Base-by-base conservation (phyloP, 2,329 filamentous ascomycete genomes). In the Lachnellula cervina region DNA sequence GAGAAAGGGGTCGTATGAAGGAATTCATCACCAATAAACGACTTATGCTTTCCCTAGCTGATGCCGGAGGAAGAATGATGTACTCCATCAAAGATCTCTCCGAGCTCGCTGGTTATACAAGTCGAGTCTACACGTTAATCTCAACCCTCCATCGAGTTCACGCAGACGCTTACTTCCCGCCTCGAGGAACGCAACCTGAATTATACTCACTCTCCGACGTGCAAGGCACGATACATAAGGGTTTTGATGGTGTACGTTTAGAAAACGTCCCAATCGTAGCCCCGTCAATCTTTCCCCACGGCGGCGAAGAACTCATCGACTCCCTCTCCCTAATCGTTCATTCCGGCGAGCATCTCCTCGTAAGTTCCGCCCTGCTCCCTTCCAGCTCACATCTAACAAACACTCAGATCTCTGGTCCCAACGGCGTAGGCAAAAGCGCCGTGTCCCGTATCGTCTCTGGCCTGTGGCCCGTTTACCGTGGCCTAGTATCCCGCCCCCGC, bases 11-110 rank as follows among this genome's bases (percentile, higher is more conserved):
- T 55, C 89, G 95, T 42, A 99, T 97, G 90, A 94, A 95, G 75
- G 90, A 96, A 35, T 99, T 99, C 73, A 97, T 99, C 73, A 99
- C 94, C 13, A 99, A 99, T 76, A 97, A 99, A 73, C 86, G 94
- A 4, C 85, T 99, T 40, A 97, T 99, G 94, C 81, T 99, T 34
- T 97, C 93, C 16, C 81, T 99, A 38, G 94, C 94, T 9, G 94
- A 99, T 72, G 94, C 94, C 1, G 94, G 94, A 57, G 93, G 93
- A 25, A 83, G 94, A 47, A 97, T 99, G 90, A 99, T 99, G 94
- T 99, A 99, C 77, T 94, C 89, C 59, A 96, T 99, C 77, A 99
- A 99, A 74, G 95, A 99, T 68, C 82, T 99, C 37, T 92, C 92
- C 1, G 94, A 99, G 70, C 79, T 99, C 35, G 94, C 94, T 5